Base-by-base conservation (phyloP, 306 rosid species). In the Ochetophila trinervis region DNA sequence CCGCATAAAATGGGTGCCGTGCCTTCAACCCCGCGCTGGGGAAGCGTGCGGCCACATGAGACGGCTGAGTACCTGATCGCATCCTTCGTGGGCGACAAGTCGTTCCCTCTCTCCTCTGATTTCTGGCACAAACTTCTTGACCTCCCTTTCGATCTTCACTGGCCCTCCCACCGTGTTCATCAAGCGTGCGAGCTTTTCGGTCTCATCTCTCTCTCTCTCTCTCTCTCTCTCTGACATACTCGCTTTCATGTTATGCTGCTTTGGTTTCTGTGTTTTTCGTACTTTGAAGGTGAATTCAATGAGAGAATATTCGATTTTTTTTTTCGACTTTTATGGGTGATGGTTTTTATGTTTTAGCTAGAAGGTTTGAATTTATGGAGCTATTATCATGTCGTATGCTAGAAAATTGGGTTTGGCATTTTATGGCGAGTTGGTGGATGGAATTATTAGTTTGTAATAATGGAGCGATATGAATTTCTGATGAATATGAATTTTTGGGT, bases 161-260 rank as follows among this genome's bases (percentile, higher is more conserved):
- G 97, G 97, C 85, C 90, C 18, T 49, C 87, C 49, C 50, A 88
- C 61, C 90, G 88, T 58, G 96, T 90, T 77, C 82, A 66, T 32
- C 76, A 90, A 75, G 97, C 99, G 67, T 90, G 96, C 82, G 86
- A 88, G 85, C 85, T 86, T 35, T 82, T 94, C n/a, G 96, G 97
- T 93, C 19, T 55, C 69, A 87, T 78, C 61, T 63, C 19, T 57
- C 54, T 50, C 55, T 51, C 36, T 65, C 35, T 80, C 55, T 40
- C 65, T 40, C 54, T 60, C 51, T 40, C 36, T 49, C 14, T 53
- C 51, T 20, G 35, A 17, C 20, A 16, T 50, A 17, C 19, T 50
- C 23, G 16, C 21, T 50, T 50, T 2, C 2, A 50, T 50, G 19
- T 22, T 50, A n/a, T 15, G 6, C 21, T 22, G 24, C 17, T 62